Base-by-base conservation (phyloP, 345 rosid species). In the Erodium maritimum region DNA sequence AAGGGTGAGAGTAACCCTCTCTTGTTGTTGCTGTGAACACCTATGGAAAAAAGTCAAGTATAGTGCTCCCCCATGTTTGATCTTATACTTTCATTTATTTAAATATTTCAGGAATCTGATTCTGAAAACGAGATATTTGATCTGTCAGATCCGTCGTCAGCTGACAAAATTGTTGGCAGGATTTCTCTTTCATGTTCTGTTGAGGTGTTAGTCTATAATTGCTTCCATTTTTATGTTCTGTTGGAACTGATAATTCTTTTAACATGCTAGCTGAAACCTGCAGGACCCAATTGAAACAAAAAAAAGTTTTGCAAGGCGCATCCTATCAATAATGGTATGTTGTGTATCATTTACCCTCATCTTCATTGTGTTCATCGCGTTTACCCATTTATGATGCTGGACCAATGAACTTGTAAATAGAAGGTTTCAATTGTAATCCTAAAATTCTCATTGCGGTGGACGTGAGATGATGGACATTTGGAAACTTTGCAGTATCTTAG, bases 251-350 rank as follows among this genome's bases (percentile, higher is more conserved):
- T 42, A 29, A 46, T 37, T 51, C 46, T 29, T 67, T 55, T 68
- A 56, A 72, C 59, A 17, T 63, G 52, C 8, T 64, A 19, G 63
- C 50, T 62, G 29, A 21, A 68, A 59, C 54, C 19, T 23, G 42
- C 74, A 88, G 98, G 98, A 91, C 70, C 98, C 95, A 58, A 37
- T 80, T 54, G 98, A 91, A 71, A 86, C 96, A 0, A 90, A 91
- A 79, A 91, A 71, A 77, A 64, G 79, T 55, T 88, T 91, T 81
- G 91, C 93, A 50, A 86, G 80, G 55, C 88, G 93, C 58, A 82
- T 91, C 60, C 77, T 91, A 73, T 81, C 95, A 45, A 77, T 91
- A 52, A 84, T 88, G 90, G 97, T 90, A 81, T 62, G 84, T 55
- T 46, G 34, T 20, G 37, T 45, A 60, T 22, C 13, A 55, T 22